Evolutionary conservation across 495 filamentous ascomycete genomes (phyloP).

Genomic region (Cercophora sp.): DNA sequence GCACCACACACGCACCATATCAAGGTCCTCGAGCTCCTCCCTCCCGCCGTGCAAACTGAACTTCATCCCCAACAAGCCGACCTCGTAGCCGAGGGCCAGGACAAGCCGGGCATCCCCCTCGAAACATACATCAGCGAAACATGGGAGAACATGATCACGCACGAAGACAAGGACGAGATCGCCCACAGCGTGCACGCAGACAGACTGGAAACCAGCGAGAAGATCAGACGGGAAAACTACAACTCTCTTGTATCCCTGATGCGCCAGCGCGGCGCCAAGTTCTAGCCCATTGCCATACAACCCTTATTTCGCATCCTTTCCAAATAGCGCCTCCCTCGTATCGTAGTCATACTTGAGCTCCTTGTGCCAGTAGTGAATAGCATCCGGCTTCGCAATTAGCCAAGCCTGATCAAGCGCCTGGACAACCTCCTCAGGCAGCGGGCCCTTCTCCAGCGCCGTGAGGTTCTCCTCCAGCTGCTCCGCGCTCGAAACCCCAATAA

Average conservation of each 20-base stretch:
- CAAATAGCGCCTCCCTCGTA: slow-evolving; percentile 63
- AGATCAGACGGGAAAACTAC: slow-evolving; percentile 11
- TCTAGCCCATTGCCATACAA: not conserved
- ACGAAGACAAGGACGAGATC: slow-evolving; percentile 49
- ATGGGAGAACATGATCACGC: slow-evolving; percentile 49
- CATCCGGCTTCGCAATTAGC: slow-evolving; percentile 60
- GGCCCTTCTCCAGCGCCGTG: slow-evolving; percentile 75
- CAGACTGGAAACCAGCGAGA: slow-evolving; percentile 8
- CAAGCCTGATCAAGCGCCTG: slow-evolving; percentile 76
- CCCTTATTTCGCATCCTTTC: slow-evolving; percentile 29
- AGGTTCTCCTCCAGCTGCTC: slow-evolving; percentile 74
- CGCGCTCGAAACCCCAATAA: slow-evolving; percentile 74
- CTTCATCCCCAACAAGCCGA: slow-evolving; percentile 50
- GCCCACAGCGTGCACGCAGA: slow-evolving; percentile 20
- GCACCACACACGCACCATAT: slow-evolving; percentile 27
- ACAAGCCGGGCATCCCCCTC: slow-evolving; percentile 56
- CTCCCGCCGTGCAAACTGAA: slow-evolving; percentile 65
- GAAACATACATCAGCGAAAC: slow-evolving; percentile 55
- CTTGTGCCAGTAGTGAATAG: slow-evolving; percentile 70
- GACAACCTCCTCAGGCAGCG: slow-evolving; percentile 80
- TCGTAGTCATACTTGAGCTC: slow-evolving; percentile 74
- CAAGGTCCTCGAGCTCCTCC: slow-evolving; percentile 61
- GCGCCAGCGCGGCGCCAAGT: slow-evolving; percentile 12
- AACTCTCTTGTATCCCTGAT: slow-evolving; percentile 9
- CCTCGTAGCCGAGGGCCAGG: slow-evolving; percentile 33